A percentile compares a stretch with the other conserved stretches of the same genome.
Evolutionary conservation across 2,329 filamentous ascomycete genomes (phyloP).

Genomic region (Neospermospora avenae): DNA sequence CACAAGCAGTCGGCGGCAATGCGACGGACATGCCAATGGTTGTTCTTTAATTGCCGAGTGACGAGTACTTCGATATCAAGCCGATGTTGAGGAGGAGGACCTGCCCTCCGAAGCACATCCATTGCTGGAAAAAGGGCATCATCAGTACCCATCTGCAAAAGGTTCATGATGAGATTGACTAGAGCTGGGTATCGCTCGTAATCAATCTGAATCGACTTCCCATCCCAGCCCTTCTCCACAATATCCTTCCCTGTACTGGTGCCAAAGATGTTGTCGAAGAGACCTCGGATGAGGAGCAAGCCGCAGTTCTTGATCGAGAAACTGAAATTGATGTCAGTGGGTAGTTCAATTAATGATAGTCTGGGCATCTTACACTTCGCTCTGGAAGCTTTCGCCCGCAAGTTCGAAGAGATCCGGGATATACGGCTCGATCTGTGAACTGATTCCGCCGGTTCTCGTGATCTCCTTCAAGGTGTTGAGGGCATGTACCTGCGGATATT

Average conservation of each 20-base stretch:
- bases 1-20: conserved; percentile 73
- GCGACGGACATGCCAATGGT: conserved; percentile 77
- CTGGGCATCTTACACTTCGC: conserved; percentile 61
- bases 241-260: conserved; percentile 66
- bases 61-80: conserved; percentile 57
- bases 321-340: conserved; percentile 38
- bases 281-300: conserved; percentile 79
- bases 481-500: conserved; percentile 88
- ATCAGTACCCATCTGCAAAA: conserved; percentile 53
- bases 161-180: conserved; percentile 57
- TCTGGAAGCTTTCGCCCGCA: conserved; percentile 76
- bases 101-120: conserved; percentile 73
- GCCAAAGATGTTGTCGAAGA: conserved; percentile 76
- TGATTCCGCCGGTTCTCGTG: conserved; percentile 77
- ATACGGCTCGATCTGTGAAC: conserved; percentile 69
- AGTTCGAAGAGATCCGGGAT: conserved; percentile 72
- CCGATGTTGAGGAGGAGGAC: conserved; percentile 56
- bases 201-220: conserved; percentile 61
- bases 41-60: conserved; percentile 60
- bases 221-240: conserved; percentile 62
- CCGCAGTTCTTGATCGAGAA: conserved; percentile 97
- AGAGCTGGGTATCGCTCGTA: conserved; percentile 68
- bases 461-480: conserved; percentile 92
- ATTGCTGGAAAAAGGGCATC: conserved; percentile 80
- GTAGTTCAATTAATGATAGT: neutral